Evolutionary conservation across 306 rosid genomes (phyloP), one percentile per base, ranked within the genome.

Genomic region (Quercus alba): DNA sequence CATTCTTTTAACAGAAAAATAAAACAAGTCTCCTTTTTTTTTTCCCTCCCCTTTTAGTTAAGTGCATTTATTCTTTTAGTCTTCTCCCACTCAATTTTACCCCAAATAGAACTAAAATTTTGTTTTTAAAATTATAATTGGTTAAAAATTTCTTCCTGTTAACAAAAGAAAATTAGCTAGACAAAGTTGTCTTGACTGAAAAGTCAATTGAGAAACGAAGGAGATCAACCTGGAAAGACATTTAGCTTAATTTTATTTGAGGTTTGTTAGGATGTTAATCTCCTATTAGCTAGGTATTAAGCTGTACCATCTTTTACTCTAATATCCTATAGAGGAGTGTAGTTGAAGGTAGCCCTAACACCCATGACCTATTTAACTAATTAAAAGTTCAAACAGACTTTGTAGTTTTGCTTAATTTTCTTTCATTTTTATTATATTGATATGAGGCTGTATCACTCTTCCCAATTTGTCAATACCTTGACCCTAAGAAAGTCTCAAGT

Each of bases 211-310:
- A 38, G 64, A 83, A 78, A 28, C 7, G 28, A 17, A 71, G 11
- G 44, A 46, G 55, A 44, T 59, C 77, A 70, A 62, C 70, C 12
- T 63, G 30, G 59, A 72, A 56, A 76, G 72, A 33, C 20, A 21
- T 15, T 67, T 57, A 31, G 38, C 57, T 68, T 55, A 62, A 64
- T 51, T 79, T 66, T 23, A 14, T 14, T 58, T 63, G 54, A 52
- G 46, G 78, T 55, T 71, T 25, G 82, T 77, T 80, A 28, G 62
- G 26, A 49, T 4, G 74, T 72, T 72, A 26, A 73, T 30, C 75
- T 76, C 73, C 38, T 75, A 3, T 26, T 56, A 13, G 84, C 68
- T 49, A 54, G 61, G 64, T 15, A 38, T 26, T 26, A 26, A 26
- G 28, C 2, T 23, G 51, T 8, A 54, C 62, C 62, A 33, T 75